phyloP scores from a whole-genome alignment of 768 basidiomycete species.

The Pholiota molesta region DNA sequence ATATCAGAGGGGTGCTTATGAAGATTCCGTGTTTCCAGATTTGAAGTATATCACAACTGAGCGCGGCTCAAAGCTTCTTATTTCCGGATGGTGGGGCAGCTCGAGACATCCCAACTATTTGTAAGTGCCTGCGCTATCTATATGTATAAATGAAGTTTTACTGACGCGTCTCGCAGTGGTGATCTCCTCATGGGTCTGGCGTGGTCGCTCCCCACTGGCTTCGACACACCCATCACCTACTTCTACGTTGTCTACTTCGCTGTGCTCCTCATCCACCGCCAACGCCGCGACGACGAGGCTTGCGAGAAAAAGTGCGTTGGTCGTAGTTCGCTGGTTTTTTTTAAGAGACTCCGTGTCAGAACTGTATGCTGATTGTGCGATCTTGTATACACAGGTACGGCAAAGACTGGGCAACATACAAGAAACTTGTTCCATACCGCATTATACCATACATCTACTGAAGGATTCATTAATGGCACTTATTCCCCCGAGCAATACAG shows the following conservation, averaged over 20 bases:
- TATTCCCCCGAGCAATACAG: too few relatives aligned
- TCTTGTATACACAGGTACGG: conserved; percentile 67
- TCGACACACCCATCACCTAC: conserved; percentile 92
- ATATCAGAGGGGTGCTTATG: conserved; percentile 2
- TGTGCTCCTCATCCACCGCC: conserved; percentile 88
- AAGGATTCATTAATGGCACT: background rate
- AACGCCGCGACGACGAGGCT: conserved; percentile 88
- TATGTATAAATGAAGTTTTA: background rate
- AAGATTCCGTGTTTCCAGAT: conserved; percentile 45
- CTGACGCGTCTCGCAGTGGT: conserved; percentile 47
- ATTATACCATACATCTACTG: conserved; percentile 87
- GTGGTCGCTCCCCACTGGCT: conserved; percentile 93
- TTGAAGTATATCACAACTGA: conserved; percentile 79
- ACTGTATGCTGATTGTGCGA: background rate
- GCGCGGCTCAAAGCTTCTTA: conserved; percentile 88
- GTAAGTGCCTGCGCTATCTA: conserved; percentile 38
- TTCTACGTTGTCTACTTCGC: conserved; percentile 92
- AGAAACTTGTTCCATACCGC: conserved; percentile 79
- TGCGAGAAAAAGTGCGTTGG: conserved; percentile 81
- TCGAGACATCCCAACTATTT: conserved; percentile 94
- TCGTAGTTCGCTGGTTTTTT: background rate
- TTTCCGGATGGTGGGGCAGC: conserved; percentile 96
- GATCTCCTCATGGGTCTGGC: conserved; percentile 89
- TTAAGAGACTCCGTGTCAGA: conserved; percentile 9
- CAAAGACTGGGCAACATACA: conserved; percentile 92